Evolutionary conservation across 352 stramenopile genomes (phyloP), one percentile per base, ranked within the genome.

Genomic region (Pythium periplocum): DNA sequence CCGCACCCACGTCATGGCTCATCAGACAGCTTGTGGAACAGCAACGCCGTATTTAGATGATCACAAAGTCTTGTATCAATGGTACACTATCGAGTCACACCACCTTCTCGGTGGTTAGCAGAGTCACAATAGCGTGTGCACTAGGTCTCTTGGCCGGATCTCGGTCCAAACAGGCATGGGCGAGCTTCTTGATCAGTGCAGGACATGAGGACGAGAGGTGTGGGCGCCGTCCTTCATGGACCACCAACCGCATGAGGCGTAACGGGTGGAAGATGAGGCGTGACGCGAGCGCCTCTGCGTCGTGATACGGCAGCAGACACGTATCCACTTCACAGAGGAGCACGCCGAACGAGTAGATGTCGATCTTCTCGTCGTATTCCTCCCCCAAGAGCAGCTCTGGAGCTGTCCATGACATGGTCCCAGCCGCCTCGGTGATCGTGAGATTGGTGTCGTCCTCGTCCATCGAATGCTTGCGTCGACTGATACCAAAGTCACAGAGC

Each of bases 331-430:
- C 79, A 8, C 61, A 75, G 4, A 90, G 63, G 39, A 93, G 63
- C 17, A 93, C 66, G 12, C 79, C 79, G 44, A 81, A 81, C 40
- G 79, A 88, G 57, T 90, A 93, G 41, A 90, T 86, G 57, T 93
- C 78, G 4, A 83, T 73, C 47, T 87, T 90, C 54, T 93, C 79
- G 8, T 64, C 75, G 59, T 86, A 93, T 32, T 75, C 70, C 47
- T 90, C 74, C 6, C 75, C 75, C 31, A 89, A 51, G 6, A 87
- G 51, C 61, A 87, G 53, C 50, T 87, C 74, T 4, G 78, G 78
- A 1, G 78, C 74, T 6, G 70, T 86, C 75, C 75, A 89, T 10
- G 73, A 78, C 64, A 86, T 76, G 2, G 79, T 87, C 1, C 75
- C 74, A 9, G 60, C 70, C 9, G 71, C 76, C 34, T 65, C 72